These are phyloP conservation scores for Acanthamoeba royreba DNA, from an alignment of 208 protist species.

Conservation along the genomic window DNA sequence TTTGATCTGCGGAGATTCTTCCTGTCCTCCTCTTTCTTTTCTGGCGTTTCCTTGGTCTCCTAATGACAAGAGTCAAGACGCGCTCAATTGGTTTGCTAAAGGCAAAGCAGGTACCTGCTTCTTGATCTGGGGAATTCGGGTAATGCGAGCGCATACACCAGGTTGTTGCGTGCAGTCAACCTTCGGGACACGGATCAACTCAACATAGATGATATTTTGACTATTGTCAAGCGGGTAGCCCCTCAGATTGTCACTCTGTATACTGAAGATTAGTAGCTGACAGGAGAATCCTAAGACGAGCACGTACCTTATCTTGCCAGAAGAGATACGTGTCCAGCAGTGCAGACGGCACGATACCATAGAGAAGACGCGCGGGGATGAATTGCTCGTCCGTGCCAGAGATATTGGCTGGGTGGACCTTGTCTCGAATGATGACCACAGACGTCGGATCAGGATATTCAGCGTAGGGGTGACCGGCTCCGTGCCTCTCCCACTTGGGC, in stretches of 20 bases:
- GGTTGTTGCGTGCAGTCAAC: neutral
- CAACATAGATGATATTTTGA: constrained; percentile 34
- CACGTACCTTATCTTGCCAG: constrained; percentile 67
- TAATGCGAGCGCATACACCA: constrained; percentile 37
- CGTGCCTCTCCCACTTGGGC: constrained; percentile 45
- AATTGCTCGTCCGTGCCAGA: constrained; percentile 64
- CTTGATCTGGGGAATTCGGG: constrained; percentile 12
- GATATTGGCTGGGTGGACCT: constrained; percentile 48
- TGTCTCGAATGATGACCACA: constrained; percentile 66
- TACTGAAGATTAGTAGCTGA: neutral
- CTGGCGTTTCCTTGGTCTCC: neutral
- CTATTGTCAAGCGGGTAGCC: constrained; percentile 31
- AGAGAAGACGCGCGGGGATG: constrained; percentile 71
- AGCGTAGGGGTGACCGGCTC: constrained; percentile 57
- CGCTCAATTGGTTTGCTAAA: neutral
- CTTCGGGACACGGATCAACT: constrained; percentile 12
- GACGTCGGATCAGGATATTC: neutral
- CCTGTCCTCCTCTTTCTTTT: constrained; percentile 6
- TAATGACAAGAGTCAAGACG: neutral
- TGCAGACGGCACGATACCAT: constrained; percentile 62
- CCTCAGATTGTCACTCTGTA: constrained; percentile 41
- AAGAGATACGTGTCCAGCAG: constrained; percentile 69
- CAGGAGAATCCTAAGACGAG: neutral
- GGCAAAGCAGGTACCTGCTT: neutral
- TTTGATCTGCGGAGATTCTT: constrained; percentile 38